Percentiles rank a stretch among this genome's conserved stretches.
phyloP scores from a whole-genome alignment of 768 basidiomycete genomes.

The Suillus discolor region DNA sequence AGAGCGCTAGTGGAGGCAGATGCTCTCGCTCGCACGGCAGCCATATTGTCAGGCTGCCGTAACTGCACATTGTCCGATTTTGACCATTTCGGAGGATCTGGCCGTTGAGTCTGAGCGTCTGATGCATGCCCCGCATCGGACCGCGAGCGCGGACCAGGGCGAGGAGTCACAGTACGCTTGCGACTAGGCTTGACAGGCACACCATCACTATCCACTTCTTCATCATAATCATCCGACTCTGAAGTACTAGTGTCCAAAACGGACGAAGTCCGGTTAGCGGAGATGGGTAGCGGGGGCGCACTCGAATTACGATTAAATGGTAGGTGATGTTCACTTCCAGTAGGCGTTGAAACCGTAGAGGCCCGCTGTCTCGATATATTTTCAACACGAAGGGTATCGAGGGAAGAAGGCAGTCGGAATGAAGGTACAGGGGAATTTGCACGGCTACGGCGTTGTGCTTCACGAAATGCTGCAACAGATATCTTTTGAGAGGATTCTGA shows the following conservation, averaged over 20 bases:
- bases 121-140: slow-evolving; percentile 24
- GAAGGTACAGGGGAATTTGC: slow-evolving; percentile 63
- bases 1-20: slow-evolving; percentile 63
- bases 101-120: slow-evolving; percentile 7
- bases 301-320: slow-evolving; percentile 16
- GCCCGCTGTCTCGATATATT: slow-evolving; percentile 27
- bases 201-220: slow-evolving; percentile 38
- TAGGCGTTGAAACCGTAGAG: slow-evolving; percentile 30
- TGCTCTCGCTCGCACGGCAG: slow-evolving; percentile 41
- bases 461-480: slow-evolving; percentile 79
- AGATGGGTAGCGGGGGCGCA: slow-evolving; percentile 14
- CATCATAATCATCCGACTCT: slow-evolving; percentile 37
- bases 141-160: slow-evolving; percentile 11
- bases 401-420: slow-evolving; percentile 41
- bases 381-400: slow-evolving; percentile 34
- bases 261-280: slow-evolving; percentile 13
- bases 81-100: slow-evolving; percentile 16
- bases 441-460: slow-evolving; percentile 66
- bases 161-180: slow-evolving; percentile 38
- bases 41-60: slow-evolving; percentile 10
- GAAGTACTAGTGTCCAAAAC: slow-evolving; percentile 22
- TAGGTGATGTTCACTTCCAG: slow-evolving; percentile 14
- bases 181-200: slow-evolving; percentile 35
- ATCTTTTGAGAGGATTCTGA: slow-evolving; percentile 76
- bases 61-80: slow-evolving; percentile 34